Percentiles rank a stretch among this genome's conserved stretches.
Conservation (phyloP, 1,284 basidiomycete genomes). For the Cutaneotrichosporon spelunceum region DNA sequence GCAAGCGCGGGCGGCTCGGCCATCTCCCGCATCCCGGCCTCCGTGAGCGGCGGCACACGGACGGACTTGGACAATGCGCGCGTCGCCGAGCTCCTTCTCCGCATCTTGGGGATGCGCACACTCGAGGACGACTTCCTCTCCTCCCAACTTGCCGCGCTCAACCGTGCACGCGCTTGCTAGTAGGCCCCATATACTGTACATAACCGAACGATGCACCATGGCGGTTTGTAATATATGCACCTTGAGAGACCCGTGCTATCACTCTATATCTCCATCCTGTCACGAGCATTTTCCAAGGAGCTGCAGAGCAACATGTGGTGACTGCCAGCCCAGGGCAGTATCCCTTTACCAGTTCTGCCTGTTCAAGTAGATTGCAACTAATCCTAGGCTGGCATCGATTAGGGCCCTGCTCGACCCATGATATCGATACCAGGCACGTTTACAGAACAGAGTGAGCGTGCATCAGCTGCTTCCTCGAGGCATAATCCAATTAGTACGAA, state of each 20-base stretch:
- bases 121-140: conserved; percentile 37
- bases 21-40: background rate
- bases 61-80: conserved; percentile 37
- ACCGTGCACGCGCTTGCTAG: background rate
- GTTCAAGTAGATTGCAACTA: too few relatives aligned
- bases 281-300: too few relatives aligned
- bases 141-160: conserved; percentile 9
- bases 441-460: too few relatives aligned
- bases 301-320: too few relatives aligned
- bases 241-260: background rate
- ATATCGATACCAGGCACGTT: too few relatives aligned
- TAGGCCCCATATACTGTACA: background rate
- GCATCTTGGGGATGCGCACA: conserved; percentile 46
- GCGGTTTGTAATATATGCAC: background rate
- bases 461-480: too few relatives aligned
- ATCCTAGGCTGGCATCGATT: too few relatives aligned
- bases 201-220: background rate
- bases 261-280: too few relatives aligned
- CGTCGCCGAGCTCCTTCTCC: conserved; percentile 47
- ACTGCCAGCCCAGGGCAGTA: too few relatives aligned
- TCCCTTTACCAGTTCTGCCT: too few relatives aligned
- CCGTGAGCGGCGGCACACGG: conserved; percentile 13
- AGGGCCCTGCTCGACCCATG: too few relatives aligned
- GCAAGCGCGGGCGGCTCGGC: conserved; percentile 9
- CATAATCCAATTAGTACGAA: too few relatives aligned